Base-by-base conservation (phyloP, 129 eudicot species). In the Helianthus tuberosus region DNA sequence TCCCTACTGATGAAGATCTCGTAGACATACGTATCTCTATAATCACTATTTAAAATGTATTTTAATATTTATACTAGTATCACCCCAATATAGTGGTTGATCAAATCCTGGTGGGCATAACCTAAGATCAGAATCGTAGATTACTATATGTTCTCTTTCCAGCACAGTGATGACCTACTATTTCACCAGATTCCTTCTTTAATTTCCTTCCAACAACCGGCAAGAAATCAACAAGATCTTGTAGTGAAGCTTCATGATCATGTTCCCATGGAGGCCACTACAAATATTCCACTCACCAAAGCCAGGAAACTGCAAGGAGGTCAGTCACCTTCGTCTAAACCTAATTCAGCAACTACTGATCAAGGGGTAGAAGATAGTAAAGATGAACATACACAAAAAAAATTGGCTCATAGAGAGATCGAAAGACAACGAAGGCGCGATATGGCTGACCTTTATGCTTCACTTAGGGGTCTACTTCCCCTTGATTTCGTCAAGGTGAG, bases 371-470 rank as follows among this genome's bases (percentile, higher is more conserved):
- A 25, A 15, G 74, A 47, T 20, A 8, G 12, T 38, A 82, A 66
- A 71, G 77, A 72, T 62, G 71, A 82, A 20, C 54, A 27, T 17
- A 62, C 66, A 27, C 85, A 83, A 70, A 82, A 60, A 66, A 77
- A 71, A 65, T 41, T 77, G 84, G 71, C 43, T 35, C 97, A 88
- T 72, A 76, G 94, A 71, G 88, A 85, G 65, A 74, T 86, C 15
- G 97, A 91, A 73, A 69, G 87, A 29, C 88, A 79, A 54, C 80
- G 96, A 15, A 81, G 96, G 64, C 93, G 82, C 64, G 91, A 90
- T 68, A 90, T 90, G 96, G 78, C 91, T 35, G 73, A 76, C 11
- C 89, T 85, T 62, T 86, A 83, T 63, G 84, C 86, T 5, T 91
- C 94, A 35, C 91, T 91, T 64, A 68, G 97, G 14, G 80, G 88